Evolutionary conservation across 495 filamentous ascomycete genomes (phyloP).

Genomic region (Articulospora tetracladia): DNA sequence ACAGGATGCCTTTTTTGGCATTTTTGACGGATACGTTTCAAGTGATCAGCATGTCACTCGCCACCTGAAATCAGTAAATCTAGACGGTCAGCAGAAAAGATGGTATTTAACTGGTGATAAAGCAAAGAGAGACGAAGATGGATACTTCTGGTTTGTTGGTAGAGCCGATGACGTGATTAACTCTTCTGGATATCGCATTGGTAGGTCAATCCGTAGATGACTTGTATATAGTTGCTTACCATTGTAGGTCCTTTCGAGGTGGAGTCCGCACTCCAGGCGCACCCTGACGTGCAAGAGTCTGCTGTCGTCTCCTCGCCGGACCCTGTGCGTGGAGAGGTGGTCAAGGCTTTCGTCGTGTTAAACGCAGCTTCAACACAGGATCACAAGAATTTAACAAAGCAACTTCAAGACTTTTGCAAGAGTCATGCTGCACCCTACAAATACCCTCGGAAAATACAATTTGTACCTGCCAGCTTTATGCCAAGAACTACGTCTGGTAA

Average conservation of each 20-base stretch:
- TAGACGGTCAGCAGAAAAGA: neutral
- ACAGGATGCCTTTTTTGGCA: slow-evolving; percentile 5
- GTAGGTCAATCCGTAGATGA: neutral
- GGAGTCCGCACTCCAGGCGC: slow-evolving; percentile 5
- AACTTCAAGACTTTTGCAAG: slow-evolving; percentile 13
- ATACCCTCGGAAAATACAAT: slow-evolving; percentile 10
- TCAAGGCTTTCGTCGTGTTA: slow-evolving; percentile 10
- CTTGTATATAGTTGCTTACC: neutral
- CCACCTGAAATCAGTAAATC: neutral
- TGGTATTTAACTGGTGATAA: slow-evolving; percentile 11
- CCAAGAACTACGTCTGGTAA: slow-evolving; percentile 5
- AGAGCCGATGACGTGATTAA: slow-evolving; percentile 11
- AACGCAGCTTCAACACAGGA: too few relatives aligned
- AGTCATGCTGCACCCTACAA: slow-evolving; percentile 8
- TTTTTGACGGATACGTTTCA: slow-evolving; percentile 9
- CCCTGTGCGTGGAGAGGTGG: slow-evolving; percentile 1
- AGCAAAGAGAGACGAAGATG: slow-evolving; percentile 7
- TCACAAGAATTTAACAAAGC: neutral
- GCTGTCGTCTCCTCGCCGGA: slow-evolving; percentile 10
- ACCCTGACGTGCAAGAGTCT: slow-evolving; percentile 2
- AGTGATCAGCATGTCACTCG: neutral
- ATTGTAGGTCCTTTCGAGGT: slow-evolving; percentile 13
- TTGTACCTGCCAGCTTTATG: slow-evolving; percentile 6
- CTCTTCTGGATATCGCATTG: slow-evolving; percentile 16
- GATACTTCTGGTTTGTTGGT: slow-evolving; percentile 15